Percentiles rank a stretch among this genome's conserved stretches.
phyloP scores from a whole-genome alignment of 352 stramenopile species.

The Phytopythium delawarense region DNA sequence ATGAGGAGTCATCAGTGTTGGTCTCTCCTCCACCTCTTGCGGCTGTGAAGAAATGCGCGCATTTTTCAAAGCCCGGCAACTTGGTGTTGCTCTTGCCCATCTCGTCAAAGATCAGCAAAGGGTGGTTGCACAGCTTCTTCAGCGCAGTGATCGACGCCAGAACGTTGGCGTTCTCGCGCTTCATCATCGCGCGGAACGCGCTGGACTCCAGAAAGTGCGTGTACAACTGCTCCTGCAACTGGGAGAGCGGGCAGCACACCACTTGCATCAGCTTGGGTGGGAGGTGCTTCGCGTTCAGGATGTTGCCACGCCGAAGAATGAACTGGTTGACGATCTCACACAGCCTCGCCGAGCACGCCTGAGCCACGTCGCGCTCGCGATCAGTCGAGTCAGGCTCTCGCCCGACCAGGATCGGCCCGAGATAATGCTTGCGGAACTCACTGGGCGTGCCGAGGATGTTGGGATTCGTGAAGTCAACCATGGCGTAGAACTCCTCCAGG shows the following conservation, averaged over 20 bases:
- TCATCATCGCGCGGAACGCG: conserved; percentile 94
- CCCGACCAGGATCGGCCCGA: conserved; percentile 85
- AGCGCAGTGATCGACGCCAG: conserved; percentile 88
- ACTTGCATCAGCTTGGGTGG: conserved; percentile 98
- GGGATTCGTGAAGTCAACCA: conserved; percentile 91
- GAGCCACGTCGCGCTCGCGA: conserved; percentile 58
- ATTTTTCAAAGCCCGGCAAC: conserved; percentile 75
- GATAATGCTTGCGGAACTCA: conserved; percentile 93
- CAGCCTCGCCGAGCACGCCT: conserved; percentile 93
- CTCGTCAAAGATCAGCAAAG: conserved; percentile 91
- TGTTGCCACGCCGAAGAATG: conserved; percentile 97
- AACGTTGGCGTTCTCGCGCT: conserved; percentile 90
- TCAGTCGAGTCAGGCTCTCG: conserved; percentile 90
- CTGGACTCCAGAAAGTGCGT: conserved; percentile 94
- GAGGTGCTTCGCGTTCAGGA: conserved; percentile 97
- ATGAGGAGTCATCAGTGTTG: not conserved
- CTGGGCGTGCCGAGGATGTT: conserved; percentile 75
- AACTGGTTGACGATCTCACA: conserved; percentile 98
- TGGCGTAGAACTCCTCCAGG: conserved; percentile 98
- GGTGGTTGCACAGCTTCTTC: conserved; percentile 98
- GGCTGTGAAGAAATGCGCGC: conserved; percentile 53
- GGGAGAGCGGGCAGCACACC: conserved; percentile 96
- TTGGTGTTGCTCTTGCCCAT: conserved; percentile 80
- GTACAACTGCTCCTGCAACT: conserved; percentile 96
- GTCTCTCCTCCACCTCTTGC: conserved; percentile 16